A percentile compares a stretch with the other conserved stretches of the same genome.
phyloP scores from a whole-genome alignment of 148 eudicot genomes.

The Rhododendron williamsianum region DNA sequence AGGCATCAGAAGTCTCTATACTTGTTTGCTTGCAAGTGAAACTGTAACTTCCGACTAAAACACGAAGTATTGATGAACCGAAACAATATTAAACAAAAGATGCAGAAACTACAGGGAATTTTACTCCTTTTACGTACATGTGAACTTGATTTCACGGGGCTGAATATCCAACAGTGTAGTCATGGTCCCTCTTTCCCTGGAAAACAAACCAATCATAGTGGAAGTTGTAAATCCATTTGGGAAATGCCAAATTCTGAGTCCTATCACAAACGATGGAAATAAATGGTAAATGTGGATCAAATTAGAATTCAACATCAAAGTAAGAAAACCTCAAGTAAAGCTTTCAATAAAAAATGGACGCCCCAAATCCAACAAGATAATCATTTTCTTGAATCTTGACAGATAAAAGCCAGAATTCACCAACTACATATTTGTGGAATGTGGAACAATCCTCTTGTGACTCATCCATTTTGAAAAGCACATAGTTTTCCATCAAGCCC shows the following conservation, averaged over 20 bases:
- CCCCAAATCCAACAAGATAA: neutral
- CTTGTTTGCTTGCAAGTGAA: neutral
- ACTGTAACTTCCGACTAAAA: neutral
- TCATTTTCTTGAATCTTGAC: neutral
- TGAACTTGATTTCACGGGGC: slow-evolving; percentile 59
- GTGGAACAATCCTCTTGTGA: neutral
- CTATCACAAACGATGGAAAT: neutral
- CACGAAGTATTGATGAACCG: neutral
- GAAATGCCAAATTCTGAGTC: neutral
- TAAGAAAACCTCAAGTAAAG: neutral
- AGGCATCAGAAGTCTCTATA: neutral
- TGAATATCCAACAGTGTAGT: slow-evolving; percentile 51
- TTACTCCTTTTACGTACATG: slow-evolving; percentile 34
- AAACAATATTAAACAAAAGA: neutral
- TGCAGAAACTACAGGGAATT: neutral
- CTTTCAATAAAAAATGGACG: neutral
- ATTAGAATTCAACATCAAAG: neutral
- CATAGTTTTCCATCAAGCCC: neutral
- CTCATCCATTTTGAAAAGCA: neutral
- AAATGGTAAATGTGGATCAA: neutral
- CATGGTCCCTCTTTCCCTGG: slow-evolving; percentile 27
- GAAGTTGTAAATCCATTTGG: neutral
- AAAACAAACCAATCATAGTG: slow-evolving; percentile 13
- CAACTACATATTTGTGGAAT: neutral
- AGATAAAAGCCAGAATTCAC: neutral